Evolutionary conservation across 176 grass and related monocot species (phyloP), one percentile per base, ranked within the genome.

Genomic region (Elaeis guineensis): DNA sequence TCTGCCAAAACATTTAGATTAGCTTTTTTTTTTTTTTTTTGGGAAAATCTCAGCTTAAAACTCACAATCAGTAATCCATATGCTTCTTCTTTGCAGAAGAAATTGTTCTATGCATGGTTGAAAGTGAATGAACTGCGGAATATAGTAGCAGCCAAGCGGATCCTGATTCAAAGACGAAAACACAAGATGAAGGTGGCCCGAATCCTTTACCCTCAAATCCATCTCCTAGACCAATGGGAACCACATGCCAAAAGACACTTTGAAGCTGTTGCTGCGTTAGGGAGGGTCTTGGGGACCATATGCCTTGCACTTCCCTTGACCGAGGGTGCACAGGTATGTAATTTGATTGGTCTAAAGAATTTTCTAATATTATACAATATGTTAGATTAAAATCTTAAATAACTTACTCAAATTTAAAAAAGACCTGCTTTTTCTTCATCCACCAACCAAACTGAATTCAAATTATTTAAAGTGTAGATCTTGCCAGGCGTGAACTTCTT

Each of bases 101-200:
- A 86, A 60, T 55, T 98, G 48, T 98, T 92, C 81, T 82, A 92
- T 72, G 83, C 73, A 64, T 88, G 75, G 80, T 59, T 98, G 69
- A 86, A 79, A 7, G 70, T 86, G 17, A 75, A 89, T 48, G 93
- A 92, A 74, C 79, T 89, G 58, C 59, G 84, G 48, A 91, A 78
- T 70, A 81, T 88, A 20, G 76, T 85, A 67, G 87, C 93, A 53
- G 87, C 93, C 28, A 98, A 92, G 81, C 70, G 81, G 30, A 77
- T 98, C 62, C 64, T 98, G 69, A 74, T 80, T 20, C 87, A 86
- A 50, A 75, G 93, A 63, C 73, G 93, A 54, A 78, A 79, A 79
- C 69, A 88, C 70, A 98, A 92, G 81, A 25, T 92, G 63, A 89
- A 85, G 66, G 55, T 98, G 70, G 61, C 69, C 6, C 54, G 75